These are phyloP conservation scores for Schizophyllum commune DNA, from an alignment of 1,284 basidiomycete genomes.

Conservation along the genomic window DNA sequence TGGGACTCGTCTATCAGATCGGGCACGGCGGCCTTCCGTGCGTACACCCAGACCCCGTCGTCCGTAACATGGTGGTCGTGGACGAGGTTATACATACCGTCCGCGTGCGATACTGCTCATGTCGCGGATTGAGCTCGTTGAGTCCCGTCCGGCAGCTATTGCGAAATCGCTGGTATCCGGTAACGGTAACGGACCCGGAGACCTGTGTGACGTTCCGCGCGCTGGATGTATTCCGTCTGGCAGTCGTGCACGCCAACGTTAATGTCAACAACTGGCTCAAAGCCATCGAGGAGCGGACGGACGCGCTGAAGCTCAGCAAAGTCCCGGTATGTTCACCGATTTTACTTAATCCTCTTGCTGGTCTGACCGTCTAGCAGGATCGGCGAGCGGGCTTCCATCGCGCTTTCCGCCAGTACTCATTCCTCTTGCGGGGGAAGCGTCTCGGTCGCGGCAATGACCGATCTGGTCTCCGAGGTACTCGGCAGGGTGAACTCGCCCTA, in stretches of 20 bases:
- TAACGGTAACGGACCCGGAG: background rate
- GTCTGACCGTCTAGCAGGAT: background rate
- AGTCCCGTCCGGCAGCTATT: slow-evolving; percentile 17
- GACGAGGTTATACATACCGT: slow-evolving; percentile 23
- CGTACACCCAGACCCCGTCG: background rate
- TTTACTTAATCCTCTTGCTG: too few species aligned
- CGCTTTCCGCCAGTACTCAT: slow-evolving; percentile 1
- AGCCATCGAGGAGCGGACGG: too few species aligned
- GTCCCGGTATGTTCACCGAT: too few species aligned
- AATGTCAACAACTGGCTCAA: slow-evolving; percentile 1
- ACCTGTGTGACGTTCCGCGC: slow-evolving; percentile 9
- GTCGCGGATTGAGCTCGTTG: slow-evolving; percentile 6
- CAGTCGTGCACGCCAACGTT: slow-evolving; percentile 4
- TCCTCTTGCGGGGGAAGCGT: slow-evolving; percentile 4
- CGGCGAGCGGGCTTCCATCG: slow-evolving; percentile 4
- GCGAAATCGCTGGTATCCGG: slow-evolving; percentile 18
- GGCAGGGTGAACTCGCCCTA: background rate
- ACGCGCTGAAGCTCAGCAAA: too few species aligned
- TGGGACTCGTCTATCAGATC: slow-evolving; percentile 18
- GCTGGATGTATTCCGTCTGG: slow-evolving; percentile 4
- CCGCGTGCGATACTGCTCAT: slow-evolving; percentile 23
- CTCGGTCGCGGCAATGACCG: slow-evolving; percentile 3
- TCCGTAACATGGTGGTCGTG: slow-evolving; percentile 20
- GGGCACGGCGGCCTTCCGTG: slow-evolving; percentile 14
- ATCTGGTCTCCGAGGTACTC: background rate